Evolutionary conservation across 2,329 filamentous ascomycete species (phyloP), one percentile per base, ranked within the genome.

Genomic region (Aspergillus fructus): DNA sequence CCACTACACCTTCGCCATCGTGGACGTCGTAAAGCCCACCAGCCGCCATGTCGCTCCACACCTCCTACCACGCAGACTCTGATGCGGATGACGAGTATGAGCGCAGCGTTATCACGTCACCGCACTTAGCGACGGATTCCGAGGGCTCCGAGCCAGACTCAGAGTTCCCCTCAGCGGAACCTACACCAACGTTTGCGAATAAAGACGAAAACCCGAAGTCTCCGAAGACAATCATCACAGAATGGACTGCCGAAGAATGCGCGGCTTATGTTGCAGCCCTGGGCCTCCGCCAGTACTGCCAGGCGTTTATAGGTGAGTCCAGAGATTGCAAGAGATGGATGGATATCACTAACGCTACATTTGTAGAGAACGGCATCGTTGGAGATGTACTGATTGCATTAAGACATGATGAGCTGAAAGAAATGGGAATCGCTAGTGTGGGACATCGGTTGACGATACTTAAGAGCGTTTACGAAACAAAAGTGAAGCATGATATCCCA

Each of bases 401-500:
- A 62, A 89, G 90, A 62, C 94, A 97, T 72, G 90, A 96, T 56
- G 93, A 97, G 72, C 80, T 99, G 67, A 96, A 96, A 76, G 91
- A 96, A 71, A 93, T 97, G 87, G 93, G 93, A 48, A 90, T 99
- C 63, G 81, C 82, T 62, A 97, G 93, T 76, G 91, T 97, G 48
- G 94, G 94, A 41, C 94, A 99, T 78, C 88, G 94, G 59, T 81
- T 99, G 67, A 96, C 92, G 21, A 96, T 99, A 57, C 83, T 99
- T 58, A 97, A 97, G 78, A 93, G 88, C 68, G 92, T 97, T 54
- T 97, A 97, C 77, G 93, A 97, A 70, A 88, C 94, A 70, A 99
- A 99, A 79, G 89, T 93, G 73, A 91, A 91, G 63, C 93, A 97
- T 70, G 92, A 96, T 67, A 85, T 97, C 59, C 89, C 91, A 15